Evolutionary conservation across 352 stramenopile genomes (phyloP).

Genomic region (Phytophthora pluvialis): DNA sequence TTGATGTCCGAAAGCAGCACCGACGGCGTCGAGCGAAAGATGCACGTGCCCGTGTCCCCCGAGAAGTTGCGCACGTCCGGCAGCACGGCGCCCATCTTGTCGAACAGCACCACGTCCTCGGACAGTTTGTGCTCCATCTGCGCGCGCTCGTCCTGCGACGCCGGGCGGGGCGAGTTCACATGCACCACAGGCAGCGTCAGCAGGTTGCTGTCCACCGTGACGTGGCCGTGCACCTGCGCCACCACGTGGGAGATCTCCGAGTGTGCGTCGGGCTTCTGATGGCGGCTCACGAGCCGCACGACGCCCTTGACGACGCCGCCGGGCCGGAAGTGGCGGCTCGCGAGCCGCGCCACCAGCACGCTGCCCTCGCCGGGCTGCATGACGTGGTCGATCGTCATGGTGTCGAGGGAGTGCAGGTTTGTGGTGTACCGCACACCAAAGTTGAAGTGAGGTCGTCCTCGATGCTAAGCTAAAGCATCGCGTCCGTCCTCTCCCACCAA

Average conservation of each 20-base stretch:
- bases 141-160: constrained; percentile 27
- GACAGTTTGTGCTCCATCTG: constrained; percentile 29
- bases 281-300: constrained; percentile 49
- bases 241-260: constrained; percentile 62
- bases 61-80: constrained; percentile 60
- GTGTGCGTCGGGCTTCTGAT: constrained; percentile 27
- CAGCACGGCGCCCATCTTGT: constrained; percentile 33
- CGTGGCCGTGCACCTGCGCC: constrained; percentile 69
- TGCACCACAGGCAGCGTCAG: constrained; percentile 92
- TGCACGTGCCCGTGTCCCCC: constrained; percentile 61
- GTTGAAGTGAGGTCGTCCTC: constrained; percentile 26
- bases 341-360: constrained; percentile 44
- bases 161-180: constrained; percentile 74
- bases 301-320: constrained; percentile 64
- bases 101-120: constrained; percentile 32
- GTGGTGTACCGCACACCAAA: constrained; percentile 22
- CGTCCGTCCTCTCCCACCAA: constrained; percentile 30
- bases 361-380: constrained; percentile 26
- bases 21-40: constrained; percentile 57
- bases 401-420: not conserved
- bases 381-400: constrained; percentile 36
- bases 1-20: constrained; percentile 68
- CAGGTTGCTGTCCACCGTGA: constrained; percentile 93
- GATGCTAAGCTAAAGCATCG: constrained; percentile 4
- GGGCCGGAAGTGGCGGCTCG: constrained; percentile 56